Evolutionary conservation across 345 rosid species (phyloP).

Genomic region (Draba incana): DNA sequence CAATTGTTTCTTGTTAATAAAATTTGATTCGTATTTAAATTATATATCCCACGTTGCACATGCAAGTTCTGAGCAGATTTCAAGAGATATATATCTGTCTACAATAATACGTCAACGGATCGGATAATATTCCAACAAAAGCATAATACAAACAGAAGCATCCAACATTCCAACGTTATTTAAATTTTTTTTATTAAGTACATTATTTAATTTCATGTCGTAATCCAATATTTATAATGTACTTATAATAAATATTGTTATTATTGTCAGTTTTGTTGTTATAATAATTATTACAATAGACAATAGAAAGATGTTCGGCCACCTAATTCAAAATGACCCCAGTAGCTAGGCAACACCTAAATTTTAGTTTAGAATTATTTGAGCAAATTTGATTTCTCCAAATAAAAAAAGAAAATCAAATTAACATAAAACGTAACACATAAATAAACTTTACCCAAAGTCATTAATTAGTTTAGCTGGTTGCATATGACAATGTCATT

Average conservation of each 20-base stretch:
- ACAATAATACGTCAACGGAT: constrained; percentile 42
- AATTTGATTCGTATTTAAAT: constrained; percentile 8
- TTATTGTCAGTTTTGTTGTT: constrained; percentile 1
- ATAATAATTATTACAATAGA: constrained; percentile 15
- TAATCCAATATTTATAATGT: constrained; percentile 33
- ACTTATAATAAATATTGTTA: constrained; percentile 10
- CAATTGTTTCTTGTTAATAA: background rate
- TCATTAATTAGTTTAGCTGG: background rate
- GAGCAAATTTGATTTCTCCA: background rate
- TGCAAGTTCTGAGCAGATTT: constrained; percentile 41
- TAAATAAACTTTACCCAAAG: background rate
- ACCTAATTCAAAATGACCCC: constrained; percentile 35
- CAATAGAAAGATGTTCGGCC: constrained; percentile 32
- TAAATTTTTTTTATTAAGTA: constrained; percentile 10
- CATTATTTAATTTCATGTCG: constrained; percentile 34
- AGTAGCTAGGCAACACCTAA: constrained; percentile 2
- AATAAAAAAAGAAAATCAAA: background rate
- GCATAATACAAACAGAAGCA: constrained; percentile 47
- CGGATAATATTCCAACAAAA: constrained; percentile 44
- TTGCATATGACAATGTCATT: background rate
- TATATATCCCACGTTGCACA: constrained; percentile 40
- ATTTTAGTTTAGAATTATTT: background rate
- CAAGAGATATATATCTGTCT: constrained; percentile 40
- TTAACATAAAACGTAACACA: background rate
- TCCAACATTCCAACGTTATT: constrained; percentile 45